A percentile compares a stretch with the other conserved stretches of the same genome.
phyloP scores from a whole-genome alignment of 2,329 filamentous ascomycete species.

The Diaporthe velutina region DNA sequence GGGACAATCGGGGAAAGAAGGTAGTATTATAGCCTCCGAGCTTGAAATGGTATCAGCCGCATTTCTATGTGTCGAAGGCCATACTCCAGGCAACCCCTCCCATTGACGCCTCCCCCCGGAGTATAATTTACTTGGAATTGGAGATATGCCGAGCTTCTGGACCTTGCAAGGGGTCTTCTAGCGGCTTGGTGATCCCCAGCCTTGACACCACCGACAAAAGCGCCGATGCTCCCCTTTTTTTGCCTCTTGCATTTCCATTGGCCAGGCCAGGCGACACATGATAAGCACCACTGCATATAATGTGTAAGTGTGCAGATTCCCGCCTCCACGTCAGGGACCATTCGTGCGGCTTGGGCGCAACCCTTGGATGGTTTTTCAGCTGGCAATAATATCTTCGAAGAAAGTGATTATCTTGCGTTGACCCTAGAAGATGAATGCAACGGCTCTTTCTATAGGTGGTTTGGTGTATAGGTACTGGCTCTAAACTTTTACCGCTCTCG shows the following conservation, averaged over 20 bases:
- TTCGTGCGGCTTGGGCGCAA: not conserved
- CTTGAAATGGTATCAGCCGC: not conserved
- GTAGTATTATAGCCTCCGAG: not conserved
- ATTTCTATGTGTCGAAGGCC: slow-evolving; percentile 12
- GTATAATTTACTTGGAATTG: not conserved
- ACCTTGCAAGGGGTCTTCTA: slow-evolving; percentile 16
- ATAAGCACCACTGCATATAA: slow-evolving; percentile 29
- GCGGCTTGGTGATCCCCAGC: slow-evolving; percentile 5
- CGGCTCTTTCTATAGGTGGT: not conserved
- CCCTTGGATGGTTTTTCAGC: too few species aligned
- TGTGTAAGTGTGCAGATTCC: slow-evolving; percentile 13
- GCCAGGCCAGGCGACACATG: not conserved
- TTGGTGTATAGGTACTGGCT: not conserved
- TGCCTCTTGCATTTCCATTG: slow-evolving; percentile 34
- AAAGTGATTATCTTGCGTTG: not conserved
- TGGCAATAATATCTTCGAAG: too few species aligned
- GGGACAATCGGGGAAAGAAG: not conserved
- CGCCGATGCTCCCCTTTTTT: slow-evolving; percentile 25
- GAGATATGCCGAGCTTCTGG: slow-evolving; percentile 24
- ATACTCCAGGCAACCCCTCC: not conserved
- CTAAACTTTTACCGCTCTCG: not conserved
- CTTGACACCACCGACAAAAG: not conserved
- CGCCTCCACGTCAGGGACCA: not conserved
- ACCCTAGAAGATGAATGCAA: not conserved
- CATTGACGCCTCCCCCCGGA: not conserved